Conservation (phyloP, 1,284 basidiomycete genomes). For the Bondarzewia mesenterica region DNA sequence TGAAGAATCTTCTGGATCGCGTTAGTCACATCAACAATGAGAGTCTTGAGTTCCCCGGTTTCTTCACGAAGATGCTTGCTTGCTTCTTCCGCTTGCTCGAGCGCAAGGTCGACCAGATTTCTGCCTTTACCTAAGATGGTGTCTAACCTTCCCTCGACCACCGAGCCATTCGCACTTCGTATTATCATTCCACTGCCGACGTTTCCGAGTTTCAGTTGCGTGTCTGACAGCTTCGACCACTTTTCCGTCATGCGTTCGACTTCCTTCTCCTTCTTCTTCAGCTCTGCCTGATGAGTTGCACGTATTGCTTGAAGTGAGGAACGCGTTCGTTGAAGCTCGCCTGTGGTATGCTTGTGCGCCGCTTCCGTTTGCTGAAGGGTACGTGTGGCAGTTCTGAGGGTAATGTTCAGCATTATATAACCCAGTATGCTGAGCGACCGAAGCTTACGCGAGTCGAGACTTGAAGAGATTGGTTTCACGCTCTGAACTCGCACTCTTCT, state of each 20-base stretch:
- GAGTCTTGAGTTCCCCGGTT: constrained; percentile 57
- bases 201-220: constrained; percentile 45
- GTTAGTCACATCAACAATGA: constrained; percentile 66
- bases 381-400: constrained; percentile 43
- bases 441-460: constrained; percentile 55
- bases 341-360: constrained; percentile 58
- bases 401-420: background rate
- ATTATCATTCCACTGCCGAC: constrained; percentile 39
- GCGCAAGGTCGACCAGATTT: constrained; percentile 58
- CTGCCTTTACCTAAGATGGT: constrained; percentile 37
- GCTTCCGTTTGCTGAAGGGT: constrained; percentile 50
- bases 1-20: constrained; percentile 53
- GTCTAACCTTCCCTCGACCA: constrained; percentile 39
- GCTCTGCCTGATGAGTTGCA: constrained; percentile 59
- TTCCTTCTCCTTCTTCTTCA: constrained; percentile 79
- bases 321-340: constrained; percentile 62
- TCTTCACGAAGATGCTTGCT: constrained; percentile 62
- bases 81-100: constrained; percentile 69
- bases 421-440: background rate
- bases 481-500: constrained; percentile 60
- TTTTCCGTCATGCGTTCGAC: constrained; percentile 72
- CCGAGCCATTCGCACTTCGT: constrained; percentile 43
- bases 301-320: constrained; percentile 57
- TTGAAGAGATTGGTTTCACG: constrained; percentile 68
- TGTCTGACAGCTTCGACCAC: constrained; percentile 64